A percentile compares a stretch with the other conserved stretches of the same genome.
Conservation (phyloP, 345 rosid genomes). For the Lepidium sativum region DNA sequence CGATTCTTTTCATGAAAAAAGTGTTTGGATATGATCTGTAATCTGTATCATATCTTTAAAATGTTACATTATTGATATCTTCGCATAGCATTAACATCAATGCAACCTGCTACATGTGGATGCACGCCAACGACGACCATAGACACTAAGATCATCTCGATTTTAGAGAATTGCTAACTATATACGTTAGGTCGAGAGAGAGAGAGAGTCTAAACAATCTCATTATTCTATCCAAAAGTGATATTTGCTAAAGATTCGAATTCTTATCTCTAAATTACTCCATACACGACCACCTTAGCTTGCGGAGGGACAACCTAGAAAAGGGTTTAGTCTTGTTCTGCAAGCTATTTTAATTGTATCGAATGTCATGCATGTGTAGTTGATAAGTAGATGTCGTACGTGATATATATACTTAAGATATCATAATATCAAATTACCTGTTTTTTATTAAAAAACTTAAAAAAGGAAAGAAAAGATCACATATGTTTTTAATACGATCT, state of each 20-base stretch:
- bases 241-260: neutral
- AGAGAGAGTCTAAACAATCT: neutral
- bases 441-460: neutral
- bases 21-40: neutral
- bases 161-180: constrained; percentile 55
- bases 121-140: constrained; percentile 29
- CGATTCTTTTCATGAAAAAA: neutral
- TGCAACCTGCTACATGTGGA: constrained; percentile 46
- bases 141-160: constrained; percentile 47
- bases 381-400: constrained; percentile 21
- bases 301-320: constrained; percentile 9
- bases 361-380: constrained; percentile 16
- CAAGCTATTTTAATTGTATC: neutral
- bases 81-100: constrained; percentile 35
- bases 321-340: constrained; percentile 10
- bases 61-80: neutral
- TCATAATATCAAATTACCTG: neutral
- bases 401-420: constrained; percentile 8
- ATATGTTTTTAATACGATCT: neutral
- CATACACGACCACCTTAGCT: constrained; percentile 9
- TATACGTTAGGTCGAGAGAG: constrained; percentile 64
- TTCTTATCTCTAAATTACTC: constrained; percentile 7
- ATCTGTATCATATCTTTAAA: neutral
- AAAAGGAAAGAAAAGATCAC: too few relatives aligned
- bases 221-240: neutral